Conservation (phyloP, 352 stramenopile species). For the Phytophthora sojae region DNA sequence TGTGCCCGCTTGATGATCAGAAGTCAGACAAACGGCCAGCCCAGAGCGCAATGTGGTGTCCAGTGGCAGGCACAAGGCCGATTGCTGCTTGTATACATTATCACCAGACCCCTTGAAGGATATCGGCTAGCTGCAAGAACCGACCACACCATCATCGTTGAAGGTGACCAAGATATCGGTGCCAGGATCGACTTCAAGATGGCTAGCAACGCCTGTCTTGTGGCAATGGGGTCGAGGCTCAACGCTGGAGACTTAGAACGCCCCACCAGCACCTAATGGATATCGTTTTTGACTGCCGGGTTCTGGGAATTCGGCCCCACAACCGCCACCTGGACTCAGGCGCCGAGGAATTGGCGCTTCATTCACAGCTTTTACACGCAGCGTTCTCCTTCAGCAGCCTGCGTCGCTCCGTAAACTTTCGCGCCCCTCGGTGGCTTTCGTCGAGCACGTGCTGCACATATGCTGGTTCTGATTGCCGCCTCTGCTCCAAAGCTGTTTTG, state of each 20-base stretch:
- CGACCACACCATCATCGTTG: too few species aligned
- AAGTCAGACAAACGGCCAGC: neutral
- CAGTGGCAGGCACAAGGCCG: too few species aligned
- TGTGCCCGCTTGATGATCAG: slow-evolving; percentile 2
- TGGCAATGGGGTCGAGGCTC: too few species aligned
- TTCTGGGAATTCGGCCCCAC: neutral
- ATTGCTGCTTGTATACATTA: too few species aligned
- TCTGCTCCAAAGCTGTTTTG: slow-evolving; percentile 16
- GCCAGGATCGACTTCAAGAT: too few species aligned
- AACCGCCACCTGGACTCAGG: neutral
- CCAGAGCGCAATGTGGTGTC: neutral
- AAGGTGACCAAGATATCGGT: too few species aligned
- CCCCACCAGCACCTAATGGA: too few species aligned
- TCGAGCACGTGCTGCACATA: slow-evolving; percentile 30
- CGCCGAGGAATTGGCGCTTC: slow-evolving; percentile 3
- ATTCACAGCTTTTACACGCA: slow-evolving; percentile 28
- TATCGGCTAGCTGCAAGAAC: too few species aligned
- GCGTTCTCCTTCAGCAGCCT: slow-evolving; percentile 23
- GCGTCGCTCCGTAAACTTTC: slow-evolving; percentile 1
- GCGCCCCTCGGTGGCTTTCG: slow-evolving; percentile 17
- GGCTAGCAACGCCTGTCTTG: too few species aligned
- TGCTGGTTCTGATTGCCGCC: slow-evolving; percentile 15
- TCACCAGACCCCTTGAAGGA: too few species aligned
- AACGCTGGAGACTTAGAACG: neutral
- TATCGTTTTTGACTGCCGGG: too few species aligned